Evolutionary conservation across 108 stramenopile genomes (phyloP).

Genomic region (Ochromonas danica): DNA sequence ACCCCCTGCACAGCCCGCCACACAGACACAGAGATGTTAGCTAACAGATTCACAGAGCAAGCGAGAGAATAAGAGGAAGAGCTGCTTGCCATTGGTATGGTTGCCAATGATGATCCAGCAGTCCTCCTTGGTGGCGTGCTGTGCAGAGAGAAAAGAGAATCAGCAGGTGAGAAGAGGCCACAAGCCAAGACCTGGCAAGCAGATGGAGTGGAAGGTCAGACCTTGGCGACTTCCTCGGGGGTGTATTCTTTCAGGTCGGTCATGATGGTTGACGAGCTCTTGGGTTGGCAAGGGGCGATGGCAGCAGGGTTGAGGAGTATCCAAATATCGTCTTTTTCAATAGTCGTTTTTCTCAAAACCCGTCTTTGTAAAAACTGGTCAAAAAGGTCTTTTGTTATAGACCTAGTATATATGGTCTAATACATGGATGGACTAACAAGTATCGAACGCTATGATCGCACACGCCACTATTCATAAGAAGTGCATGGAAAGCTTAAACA

Average conservation of each 20-base stretch:
- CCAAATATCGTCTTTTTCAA: too few relatives aligned
- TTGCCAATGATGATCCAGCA: slow-evolving; percentile 95
- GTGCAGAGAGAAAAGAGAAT: slow-evolving; percentile 37
- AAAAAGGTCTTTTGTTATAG: too few relatives aligned
- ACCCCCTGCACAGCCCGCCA: slow-evolving; percentile 74
- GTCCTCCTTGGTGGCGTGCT: slow-evolving; percentile 80
- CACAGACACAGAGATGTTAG: background rate
- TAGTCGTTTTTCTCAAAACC: too few relatives aligned
- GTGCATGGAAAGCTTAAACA: too few relatives aligned
- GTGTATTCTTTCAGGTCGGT: slow-evolving; percentile 10
- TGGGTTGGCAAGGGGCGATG: too few relatives aligned
- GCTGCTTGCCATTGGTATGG: slow-evolving; percentile 70
- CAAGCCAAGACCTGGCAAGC: background rate
- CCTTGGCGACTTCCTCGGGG: slow-evolving; percentile 18
- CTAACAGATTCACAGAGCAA: background rate
- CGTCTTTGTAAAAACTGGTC: too few relatives aligned
- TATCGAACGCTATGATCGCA: too few relatives aligned
- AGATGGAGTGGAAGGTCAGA: background rate
- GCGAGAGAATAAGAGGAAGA: background rate
- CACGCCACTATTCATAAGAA: too few relatives aligned
- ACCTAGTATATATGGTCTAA: too few relatives aligned
- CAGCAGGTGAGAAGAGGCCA: background rate
- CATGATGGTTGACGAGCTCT: too few relatives aligned
- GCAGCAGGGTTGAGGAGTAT: too few relatives aligned
- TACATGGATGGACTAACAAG: too few relatives aligned